Base-by-base conservation (phyloP, 1,139 yeast species). In the Taiozyma sp. region DNA sequence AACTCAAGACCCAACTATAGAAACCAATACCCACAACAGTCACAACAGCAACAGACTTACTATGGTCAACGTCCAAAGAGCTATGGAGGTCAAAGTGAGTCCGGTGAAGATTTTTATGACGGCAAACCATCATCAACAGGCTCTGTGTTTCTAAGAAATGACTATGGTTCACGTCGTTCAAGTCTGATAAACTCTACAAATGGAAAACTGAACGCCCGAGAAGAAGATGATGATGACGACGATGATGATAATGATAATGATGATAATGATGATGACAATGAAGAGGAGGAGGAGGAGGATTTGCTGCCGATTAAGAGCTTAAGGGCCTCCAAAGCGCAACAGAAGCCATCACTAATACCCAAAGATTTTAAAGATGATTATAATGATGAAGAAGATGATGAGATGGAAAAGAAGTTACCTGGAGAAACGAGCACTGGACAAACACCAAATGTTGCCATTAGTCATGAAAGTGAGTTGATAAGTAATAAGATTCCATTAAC, bases 261-360 rank as follows among this genome's bases (percentile, higher is more conserved):
- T 24, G 7, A 24, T 24, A 6, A 19, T 30, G 28, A 43, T 10
- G 21, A 30, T 29, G 19, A 32, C 7, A 16, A 14, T 6, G 13
- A 30, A 5, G 16, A 28, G 8, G 26, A 19, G 2, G 37, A 43
- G 4, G 30, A 43, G 11, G 28, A 43, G 6, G 42, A 40, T 43
- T 21, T 32, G 30, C 16, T 40, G 10, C 28, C 29, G 10, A 24
- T 16, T 6, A 40, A 24, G 29, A 40, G 29, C 10, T 14, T 40
- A 5, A 40, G 6, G 22, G 28, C 29, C 42, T 40, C 42, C 6
- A 40, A 16, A 14, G 19, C 42, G 13, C 28, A 40, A 14, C 28
- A 40, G 29, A 40, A 40, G 19, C 61, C 63, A 13, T 59, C 62
- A 4, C 46, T 61, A n/a, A 60, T 61, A 56, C 63, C 64, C 50